A percentile compares a stretch with the other conserved stretches of the same genome.
phyloP scores from a whole-genome alignment of 1,139 yeast genomes.

The Protomyces inouyei region DNA sequence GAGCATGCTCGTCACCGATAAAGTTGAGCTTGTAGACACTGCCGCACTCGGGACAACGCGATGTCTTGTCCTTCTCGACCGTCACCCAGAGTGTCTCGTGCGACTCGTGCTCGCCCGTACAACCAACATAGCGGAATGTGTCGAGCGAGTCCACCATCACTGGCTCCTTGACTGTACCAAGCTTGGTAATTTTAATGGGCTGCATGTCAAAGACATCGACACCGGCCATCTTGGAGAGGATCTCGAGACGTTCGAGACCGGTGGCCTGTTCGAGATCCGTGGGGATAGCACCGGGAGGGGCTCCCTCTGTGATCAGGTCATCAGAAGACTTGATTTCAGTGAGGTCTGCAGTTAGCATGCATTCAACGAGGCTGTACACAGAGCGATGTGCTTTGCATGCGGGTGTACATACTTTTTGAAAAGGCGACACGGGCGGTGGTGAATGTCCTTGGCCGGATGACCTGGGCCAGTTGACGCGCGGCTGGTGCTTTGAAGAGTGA shows the following conservation, averaged over 20 bases:
- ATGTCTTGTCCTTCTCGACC: constrained; percentile 75
- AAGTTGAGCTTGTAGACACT: constrained; percentile 84
- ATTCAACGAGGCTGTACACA: background rate
- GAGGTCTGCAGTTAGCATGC: constrained; percentile 39
- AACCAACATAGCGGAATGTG: constrained; percentile 92
- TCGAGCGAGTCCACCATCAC: constrained; percentile 84
- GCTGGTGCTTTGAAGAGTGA: background rate
- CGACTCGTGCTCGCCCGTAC: constrained; percentile 92
- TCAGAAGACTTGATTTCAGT: constrained; percentile 76
- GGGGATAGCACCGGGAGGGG: constrained; percentile 76
- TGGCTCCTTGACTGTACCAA: constrained; percentile 85
- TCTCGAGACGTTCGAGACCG: constrained; percentile 95
- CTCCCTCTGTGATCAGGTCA: constrained; percentile 82
- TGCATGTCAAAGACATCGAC: constrained; percentile 82
- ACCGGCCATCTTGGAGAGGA: constrained; percentile 93
- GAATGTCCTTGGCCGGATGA: background rate
- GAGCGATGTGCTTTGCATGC: no score
- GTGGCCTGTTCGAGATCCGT: constrained; percentile 94
- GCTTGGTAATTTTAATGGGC: constrained; percentile 24
- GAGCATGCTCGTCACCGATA: constrained; percentile 68
- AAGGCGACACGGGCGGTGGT: background rate
- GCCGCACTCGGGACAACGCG: constrained; percentile 99
- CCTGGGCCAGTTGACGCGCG: background rate
- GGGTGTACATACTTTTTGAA: background rate
- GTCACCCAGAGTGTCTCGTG: constrained; percentile 83